These are phyloP conservation scores for Lipomyces orientalis DNA, from an alignment of 805 yeast species.

Conservation along the genomic window DNA sequence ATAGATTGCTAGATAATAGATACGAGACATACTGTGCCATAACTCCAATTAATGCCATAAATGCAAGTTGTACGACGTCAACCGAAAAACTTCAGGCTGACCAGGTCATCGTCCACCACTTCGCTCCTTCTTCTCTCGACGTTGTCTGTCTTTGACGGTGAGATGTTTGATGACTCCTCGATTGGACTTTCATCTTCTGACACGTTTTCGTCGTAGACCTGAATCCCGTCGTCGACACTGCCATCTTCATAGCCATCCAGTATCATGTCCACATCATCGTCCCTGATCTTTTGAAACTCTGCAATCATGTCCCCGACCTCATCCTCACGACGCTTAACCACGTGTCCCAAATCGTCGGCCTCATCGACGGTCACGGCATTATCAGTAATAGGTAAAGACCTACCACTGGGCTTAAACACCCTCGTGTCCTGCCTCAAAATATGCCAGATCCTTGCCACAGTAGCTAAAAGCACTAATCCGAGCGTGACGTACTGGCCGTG, in stretches of 20 bases:
- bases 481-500: conserved; percentile 26
- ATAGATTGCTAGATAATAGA: neutral
- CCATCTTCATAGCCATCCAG: neutral
- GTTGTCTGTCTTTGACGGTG: neutral
- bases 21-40: neutral
- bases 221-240: neutral
- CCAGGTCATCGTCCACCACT: neutral
- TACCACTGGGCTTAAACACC: conserved; percentile 10
- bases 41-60: neutral
- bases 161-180: neutral
- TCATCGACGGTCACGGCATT: neutral
- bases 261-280: neutral
- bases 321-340: neutral
- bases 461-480: conserved; percentile 26
- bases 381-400: neutral
- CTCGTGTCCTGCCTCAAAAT: conserved; percentile 17
- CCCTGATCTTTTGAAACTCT: neutral
- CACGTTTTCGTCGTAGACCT: neutral
- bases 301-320: neutral
- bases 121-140: neutral
- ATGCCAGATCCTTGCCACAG: conserved; percentile 17
- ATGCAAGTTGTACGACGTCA: neutral
- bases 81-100: neutral
- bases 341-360: conserved; percentile 5
- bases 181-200: neutral